Percentiles rank a stretch among this genome's conserved stretches.
These are phyloP conservation scores for Mycena belliarum DNA, from an alignment of 768 basidiomycete species.

Conservation along the genomic window DNA sequence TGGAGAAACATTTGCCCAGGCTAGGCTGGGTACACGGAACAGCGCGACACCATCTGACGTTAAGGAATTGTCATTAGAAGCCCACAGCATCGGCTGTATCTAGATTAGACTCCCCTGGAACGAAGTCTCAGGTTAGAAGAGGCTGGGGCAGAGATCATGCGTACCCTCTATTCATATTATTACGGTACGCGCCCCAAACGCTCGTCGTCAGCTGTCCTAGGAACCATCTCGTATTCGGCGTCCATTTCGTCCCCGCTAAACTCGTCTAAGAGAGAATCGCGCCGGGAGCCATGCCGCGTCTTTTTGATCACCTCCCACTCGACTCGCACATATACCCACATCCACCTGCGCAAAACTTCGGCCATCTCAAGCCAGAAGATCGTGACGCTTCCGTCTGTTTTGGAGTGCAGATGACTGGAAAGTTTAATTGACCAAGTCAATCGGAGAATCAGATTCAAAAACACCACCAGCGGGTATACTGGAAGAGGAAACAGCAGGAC, in stretches of 20 bases:
- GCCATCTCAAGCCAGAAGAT: conserved; percentile 92
- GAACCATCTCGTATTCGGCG: conserved; percentile 43
- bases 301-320: conserved; percentile 93
- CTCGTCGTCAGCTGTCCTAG: conserved; percentile 29
- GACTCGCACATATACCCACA: conserved; percentile 96
- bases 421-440: conserved; percentile 95
- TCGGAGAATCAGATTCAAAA: conserved; percentile 83
- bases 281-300: conserved; percentile 30
- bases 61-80: neutral
- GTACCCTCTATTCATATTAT: conserved; percentile 7
- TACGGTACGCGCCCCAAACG: conserved; percentile 11
- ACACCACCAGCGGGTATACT: conserved; percentile 80
- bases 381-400: conserved; percentile 73
- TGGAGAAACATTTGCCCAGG: conserved; percentile 4
- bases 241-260: conserved; percentile 29
- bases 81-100: conserved; percentile 1
- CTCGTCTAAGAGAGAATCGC: conserved; percentile 29
- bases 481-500: conserved; percentile 78
- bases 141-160: conserved; percentile 8
- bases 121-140: too few species aligned
- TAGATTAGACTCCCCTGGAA: too few species aligned
- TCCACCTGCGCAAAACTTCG: conserved; percentile 89
- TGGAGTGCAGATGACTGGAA: conserved; percentile 80
- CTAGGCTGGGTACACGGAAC: neutral
- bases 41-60: conserved; percentile 5